These are phyloP conservation scores for Colletotrichum australisinense DNA, from an alignment of 2,329 filamentous ascomycete genomes.

Conservation along the genomic window DNA sequence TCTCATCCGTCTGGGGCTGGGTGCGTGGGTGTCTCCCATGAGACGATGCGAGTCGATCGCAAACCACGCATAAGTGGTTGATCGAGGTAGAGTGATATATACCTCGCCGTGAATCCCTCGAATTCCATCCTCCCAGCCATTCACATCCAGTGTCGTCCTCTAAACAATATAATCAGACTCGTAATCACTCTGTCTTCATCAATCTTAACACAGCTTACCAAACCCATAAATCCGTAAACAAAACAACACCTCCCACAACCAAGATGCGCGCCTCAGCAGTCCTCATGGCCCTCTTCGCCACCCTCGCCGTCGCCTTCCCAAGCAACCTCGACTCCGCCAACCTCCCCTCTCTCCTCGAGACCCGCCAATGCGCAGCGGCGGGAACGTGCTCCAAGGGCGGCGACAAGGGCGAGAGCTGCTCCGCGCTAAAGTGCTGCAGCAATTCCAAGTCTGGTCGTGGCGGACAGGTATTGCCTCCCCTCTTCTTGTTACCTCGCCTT, in stretches of 20 bases:
- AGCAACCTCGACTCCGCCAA: background rate
- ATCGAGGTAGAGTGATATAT: background rate
- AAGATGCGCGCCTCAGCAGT: slow-evolving; percentile 23
- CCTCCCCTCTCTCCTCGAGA: background rate
- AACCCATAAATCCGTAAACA: background rate
- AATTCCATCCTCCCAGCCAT: background rate
- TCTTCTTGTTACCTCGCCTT: too few relatives aligned
- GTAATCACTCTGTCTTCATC: background rate
- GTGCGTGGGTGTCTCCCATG: background rate
- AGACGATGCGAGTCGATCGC: background rate
- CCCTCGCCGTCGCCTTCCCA: slow-evolving; percentile 15
- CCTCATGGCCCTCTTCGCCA: slow-evolving; percentile 18
- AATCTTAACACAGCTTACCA: background rate
- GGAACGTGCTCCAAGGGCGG: slow-evolving; percentile 11
- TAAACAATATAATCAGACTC: background rate
- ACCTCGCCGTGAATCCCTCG: background rate
- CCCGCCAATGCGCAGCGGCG: background rate
- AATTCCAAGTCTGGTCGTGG: slow-evolving; percentile 11
- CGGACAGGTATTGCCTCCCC: background rate
- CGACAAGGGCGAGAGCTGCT: slow-evolving; percentile 5
- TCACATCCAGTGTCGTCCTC: background rate
- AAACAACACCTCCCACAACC: background rate
- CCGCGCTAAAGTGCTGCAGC: slow-evolving; percentile 14
- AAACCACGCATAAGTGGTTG: background rate
- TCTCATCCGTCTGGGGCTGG: background rate